Evolutionary conservation across 202 grass and related monocot genomes (phyloP).

Genomic region (Schoenoplectus tabernaemontani): DNA sequence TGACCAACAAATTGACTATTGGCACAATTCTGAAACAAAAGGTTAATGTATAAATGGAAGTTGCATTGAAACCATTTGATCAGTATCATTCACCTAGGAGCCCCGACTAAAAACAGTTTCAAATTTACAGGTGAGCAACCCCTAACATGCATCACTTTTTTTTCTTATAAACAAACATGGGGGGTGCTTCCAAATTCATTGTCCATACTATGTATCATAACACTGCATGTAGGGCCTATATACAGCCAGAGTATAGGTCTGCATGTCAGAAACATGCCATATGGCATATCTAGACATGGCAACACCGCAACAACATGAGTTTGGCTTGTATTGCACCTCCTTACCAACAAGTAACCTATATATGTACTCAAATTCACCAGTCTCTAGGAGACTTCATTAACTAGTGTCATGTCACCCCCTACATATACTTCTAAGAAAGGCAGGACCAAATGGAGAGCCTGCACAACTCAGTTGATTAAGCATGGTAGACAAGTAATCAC

Average conservation of each 20-base stretch:
- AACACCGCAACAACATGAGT: neutral
- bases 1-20: conserved; percentile 5
- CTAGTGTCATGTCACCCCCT: neutral
- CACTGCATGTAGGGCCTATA: neutral
- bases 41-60: neutral
- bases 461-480: neutral
- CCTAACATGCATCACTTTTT: neutral
- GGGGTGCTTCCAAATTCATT: neutral
- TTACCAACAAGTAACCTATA: neutral
- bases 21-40: conserved; percentile 25
- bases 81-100: conserved; percentile 1
- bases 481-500: neutral
- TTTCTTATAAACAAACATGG: neutral
- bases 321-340: neutral
- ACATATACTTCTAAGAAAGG: neutral
- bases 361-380: neutral
- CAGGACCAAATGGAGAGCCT: neutral
- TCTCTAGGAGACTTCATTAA: neutral
- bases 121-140: neutral
- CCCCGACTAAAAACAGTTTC: neutral
- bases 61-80: conserved; percentile 9
- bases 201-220: neutral
- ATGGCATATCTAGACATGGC: neutral
- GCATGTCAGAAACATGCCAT: neutral
- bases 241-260: neutral